Base-by-base conservation (phyloP, 345 rosid species). In the Mallotus nudiflorus region DNA sequence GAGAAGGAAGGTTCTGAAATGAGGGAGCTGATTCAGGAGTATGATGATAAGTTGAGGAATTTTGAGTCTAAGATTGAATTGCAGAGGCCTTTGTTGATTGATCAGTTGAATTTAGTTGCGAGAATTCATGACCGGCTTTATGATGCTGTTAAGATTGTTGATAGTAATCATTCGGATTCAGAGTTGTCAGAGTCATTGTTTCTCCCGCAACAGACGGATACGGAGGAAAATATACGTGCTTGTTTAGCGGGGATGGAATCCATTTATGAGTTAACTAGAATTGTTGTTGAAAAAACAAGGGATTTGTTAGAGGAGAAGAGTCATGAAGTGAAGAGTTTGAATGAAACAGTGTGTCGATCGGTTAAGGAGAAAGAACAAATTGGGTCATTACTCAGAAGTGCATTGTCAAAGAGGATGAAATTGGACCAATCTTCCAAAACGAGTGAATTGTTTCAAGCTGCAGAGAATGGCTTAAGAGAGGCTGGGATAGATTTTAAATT, bases 231-330 rank as follows among this genome's bases (percentile, higher is more conserved):
- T 65, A 74, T 92, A 27, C 91, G 93, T 49, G 98, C 98, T 64
- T 89, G 90, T 29, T 77, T 91, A 73, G 98, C 98, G 1, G 99
- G 98, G 71, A 85, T 86, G 98, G 97, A 92, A 64, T 96, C 98
- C 50, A 84, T 92, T 58, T 75, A 81, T 15, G 91, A 91, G 78
- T 75, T 96, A 60, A 76, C 84, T n/a, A 80, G 80, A 76, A 82
- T 89, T 60, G 84, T 89, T 70, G 76, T 78, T 73, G 85, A 72
- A 76, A 96, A 91, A 78, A 68, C 92, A 24, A 82, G 77, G 67
- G 81, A 78, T 85, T 73, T 84, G 63, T 80, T 89, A 45, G 92
- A 85, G 73, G 89, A 86, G 83, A 96, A 84, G 78, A 85, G 66
- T 73, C 79, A 29, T 54, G 88, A 91, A 76, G 70, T 86, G 69